A percentile compares a stretch with the other conserved stretches of the same genome.
phyloP scores from a whole-genome alignment of 2,329 filamentous ascomycete species.

The Pseudocercospora vitis region DNA sequence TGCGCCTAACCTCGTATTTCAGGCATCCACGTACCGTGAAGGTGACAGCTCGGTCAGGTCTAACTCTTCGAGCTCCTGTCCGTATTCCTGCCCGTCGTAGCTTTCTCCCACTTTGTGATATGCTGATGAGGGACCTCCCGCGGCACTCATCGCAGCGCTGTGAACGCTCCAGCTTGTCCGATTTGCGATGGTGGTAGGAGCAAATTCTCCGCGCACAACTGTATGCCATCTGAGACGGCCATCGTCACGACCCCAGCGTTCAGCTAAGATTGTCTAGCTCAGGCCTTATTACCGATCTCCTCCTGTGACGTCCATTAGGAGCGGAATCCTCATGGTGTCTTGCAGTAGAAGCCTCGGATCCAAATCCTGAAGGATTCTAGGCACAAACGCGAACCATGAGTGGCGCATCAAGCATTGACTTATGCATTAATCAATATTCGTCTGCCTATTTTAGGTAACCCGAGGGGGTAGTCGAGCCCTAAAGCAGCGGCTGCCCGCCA shows the following conservation, averaged over 20 bases:
- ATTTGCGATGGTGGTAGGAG: background rate
- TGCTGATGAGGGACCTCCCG: background rate
- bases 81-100: slow-evolving; percentile 5
- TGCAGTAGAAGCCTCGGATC: background rate
- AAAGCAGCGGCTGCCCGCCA: background rate
- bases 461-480: background rate
- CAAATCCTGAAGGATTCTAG: background rate
- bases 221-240: background rate
- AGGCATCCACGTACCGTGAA: slow-evolving; percentile 4
- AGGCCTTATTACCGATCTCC: background rate
- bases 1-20: background rate
- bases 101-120: slow-evolving; percentile 1
- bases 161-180: background rate
- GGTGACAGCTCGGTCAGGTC: background rate
- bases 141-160: slow-evolving; percentile 4
- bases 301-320: background rate
- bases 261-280: slow-evolving; percentile 2
- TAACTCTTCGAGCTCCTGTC: slow-evolving; percentile 1
- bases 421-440: background rate
- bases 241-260: background rate
- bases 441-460: background rate
- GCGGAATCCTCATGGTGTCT: background rate
- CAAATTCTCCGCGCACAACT: background rate
- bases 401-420: background rate
- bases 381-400: background rate